A percentile compares a stretch with the other conserved stretches of the same genome.
Evolutionary conservation across 208 protist genomes (phyloP).

Genomic region (Strigomonas culicis): DNA sequence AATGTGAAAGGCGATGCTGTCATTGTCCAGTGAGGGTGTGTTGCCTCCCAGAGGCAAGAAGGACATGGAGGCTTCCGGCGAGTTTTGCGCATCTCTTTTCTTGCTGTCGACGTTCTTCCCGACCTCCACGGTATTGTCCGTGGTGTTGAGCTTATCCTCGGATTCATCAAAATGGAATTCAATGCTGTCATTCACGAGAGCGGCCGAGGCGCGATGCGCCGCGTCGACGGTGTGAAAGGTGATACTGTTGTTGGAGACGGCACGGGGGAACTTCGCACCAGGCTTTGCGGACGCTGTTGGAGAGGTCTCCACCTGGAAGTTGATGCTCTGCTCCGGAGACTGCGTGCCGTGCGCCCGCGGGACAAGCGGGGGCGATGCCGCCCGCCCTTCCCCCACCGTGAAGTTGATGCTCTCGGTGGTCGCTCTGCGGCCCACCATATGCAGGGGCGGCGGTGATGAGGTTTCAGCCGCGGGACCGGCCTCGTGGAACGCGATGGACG

Average conservation of each 20-base stretch:
- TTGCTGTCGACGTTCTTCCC: too few species aligned
- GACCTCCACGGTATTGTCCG: too few species aligned
- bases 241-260: slow-evolving; percentile 23
- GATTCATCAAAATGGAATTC: slow-evolving; percentile 23
- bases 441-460: too few species aligned
- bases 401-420: too few species aligned
- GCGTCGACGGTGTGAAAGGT: slow-evolving; percentile 13
- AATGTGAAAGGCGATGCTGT: slow-evolving; percentile 54
- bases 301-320: neutral
- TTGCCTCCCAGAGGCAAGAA: slow-evolving; percentile 2
- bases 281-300: neutral
- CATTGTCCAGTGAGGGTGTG: slow-evolving; percentile 18
- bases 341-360: neutral
- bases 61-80: neutral
- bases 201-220: neutral
- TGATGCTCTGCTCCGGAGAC: slow-evolving; percentile 1
- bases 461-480: too few species aligned
- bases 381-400: neutral
- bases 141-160: neutral
- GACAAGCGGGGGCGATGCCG: neutral
- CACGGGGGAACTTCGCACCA: neutral
- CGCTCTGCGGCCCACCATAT: too few species aligned
- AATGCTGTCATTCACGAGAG: slow-evolving; percentile 20
- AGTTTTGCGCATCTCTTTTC: neutral
- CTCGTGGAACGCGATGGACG: slow-evolving; percentile 8